Base-by-base conservation (phyloP, 495 filamentous ascomycete species). In the Letharia columbiana region DNA sequence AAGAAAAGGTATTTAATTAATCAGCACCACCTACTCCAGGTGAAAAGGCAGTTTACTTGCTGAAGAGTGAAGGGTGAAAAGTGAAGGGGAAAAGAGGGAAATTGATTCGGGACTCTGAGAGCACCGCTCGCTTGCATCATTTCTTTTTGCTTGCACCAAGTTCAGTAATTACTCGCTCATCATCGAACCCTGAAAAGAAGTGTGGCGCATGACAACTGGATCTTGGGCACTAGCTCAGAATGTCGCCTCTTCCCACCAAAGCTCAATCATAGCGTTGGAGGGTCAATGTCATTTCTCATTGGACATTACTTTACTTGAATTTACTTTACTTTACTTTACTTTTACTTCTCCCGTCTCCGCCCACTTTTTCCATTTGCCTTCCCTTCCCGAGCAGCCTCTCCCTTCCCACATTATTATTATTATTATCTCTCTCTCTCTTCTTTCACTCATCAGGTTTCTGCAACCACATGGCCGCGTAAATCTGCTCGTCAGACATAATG, bases 131-230 rank as follows among this genome's bases (percentile, higher is more conserved):
- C 44, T 47, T 47, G 10, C 15, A 4, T 39, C 4, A 39, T 39
- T 28, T 28, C 23, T 28, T 28, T 28, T 28, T 28, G 23, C 23
- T 28, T 28, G 23, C 23, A 28, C 23, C 23, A 28, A 28, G 23
- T 28, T 28, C 23, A 28, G 23, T 28, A 28, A 28, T 28, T 28
- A 28, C 23, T 28, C 23, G 23, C 23, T 28, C 23, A 28, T 28
- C 23, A 28, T 28, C 23, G 23, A 28, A 28, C 23, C 23, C 23
- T 28, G 3, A 18, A 2, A 18, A 50, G n/a, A 50, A n/a, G 47
- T 61, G 64, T 66, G 64, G 64, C 64, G 64, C 64, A 61, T 56
- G 64, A 61, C 45, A 61, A 44, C 20, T 39, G n/a, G 58, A 20
- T n/a, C 1, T 54, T 66, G 64, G 58, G 64, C 64, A 66, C 64